A percentile compares a stretch with the other conserved stretches of the same genome.
phyloP scores from a whole-genome alignment of 768 basidiomycete species.

The Pulveroboletus sp. region DNA sequence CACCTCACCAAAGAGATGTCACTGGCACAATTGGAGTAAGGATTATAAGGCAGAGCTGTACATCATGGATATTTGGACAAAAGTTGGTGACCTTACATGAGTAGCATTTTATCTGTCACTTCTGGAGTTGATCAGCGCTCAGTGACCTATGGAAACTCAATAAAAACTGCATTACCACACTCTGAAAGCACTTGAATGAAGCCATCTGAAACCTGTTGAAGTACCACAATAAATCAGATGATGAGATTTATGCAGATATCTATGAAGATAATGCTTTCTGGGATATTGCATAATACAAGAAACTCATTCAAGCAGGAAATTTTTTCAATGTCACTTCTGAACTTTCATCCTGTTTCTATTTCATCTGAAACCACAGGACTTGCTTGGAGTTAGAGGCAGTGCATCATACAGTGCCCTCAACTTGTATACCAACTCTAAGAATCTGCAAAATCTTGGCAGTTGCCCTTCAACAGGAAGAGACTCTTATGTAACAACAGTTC shows the following conservation, averaged over 20 bases:
- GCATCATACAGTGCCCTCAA: no score
- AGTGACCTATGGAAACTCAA: neutral
- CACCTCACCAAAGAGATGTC: neutral
- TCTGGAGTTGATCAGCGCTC: neutral
- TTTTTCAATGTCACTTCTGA: no score
- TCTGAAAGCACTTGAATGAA: neutral
- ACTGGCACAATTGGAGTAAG: slow-evolving; percentile 5
- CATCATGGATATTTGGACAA: slow-evolving; percentile 3
- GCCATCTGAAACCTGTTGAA: neutral
- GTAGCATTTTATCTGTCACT: neutral
- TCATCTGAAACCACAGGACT: no score
- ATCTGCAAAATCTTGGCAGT: neutral
- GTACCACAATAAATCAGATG: neutral
- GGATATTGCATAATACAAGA: no score
- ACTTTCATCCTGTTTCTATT: no score
- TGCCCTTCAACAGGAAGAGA: no score
- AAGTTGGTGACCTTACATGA: neutral
- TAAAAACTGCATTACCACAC: neutral
- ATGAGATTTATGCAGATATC: neutral
- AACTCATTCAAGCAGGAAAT: no score
- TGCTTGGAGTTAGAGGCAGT: no score
- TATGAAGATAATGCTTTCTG: neutral
- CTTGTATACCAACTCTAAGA: no score
- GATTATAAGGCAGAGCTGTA: neutral
- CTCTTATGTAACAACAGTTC: no score